A percentile compares a stretch with the other conserved stretches of the same genome.
Evolutionary conservation across 1,139 yeast genomes (phyloP).

Genomic region (Diutina scorzettiae): DNA sequence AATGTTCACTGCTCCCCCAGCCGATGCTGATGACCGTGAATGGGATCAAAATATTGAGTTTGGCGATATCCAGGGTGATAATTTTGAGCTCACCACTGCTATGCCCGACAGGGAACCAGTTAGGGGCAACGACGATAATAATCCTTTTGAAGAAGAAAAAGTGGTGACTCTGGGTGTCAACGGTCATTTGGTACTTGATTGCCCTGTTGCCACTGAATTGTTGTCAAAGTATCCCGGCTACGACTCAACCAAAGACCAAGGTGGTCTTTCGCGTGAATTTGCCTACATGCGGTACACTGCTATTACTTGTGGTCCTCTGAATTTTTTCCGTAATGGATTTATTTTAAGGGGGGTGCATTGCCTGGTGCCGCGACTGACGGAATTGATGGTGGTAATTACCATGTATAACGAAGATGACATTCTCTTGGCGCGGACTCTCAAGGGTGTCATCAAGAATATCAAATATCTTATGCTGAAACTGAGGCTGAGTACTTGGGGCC

Average conservation of each 20-base stretch:
- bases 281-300: constrained; percentile 40
- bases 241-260: constrained; percentile 21
- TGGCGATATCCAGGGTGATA: constrained; percentile 3
- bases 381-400: constrained; percentile 34
- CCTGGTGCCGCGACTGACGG: constrained; percentile 34
- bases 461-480: constrained; percentile 34
- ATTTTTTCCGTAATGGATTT: constrained; percentile 33
- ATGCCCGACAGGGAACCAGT: constrained; percentile 2
- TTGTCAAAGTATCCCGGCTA: constrained; percentile 34
- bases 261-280: constrained; percentile 34
- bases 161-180: constrained; percentile 11
- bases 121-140: background rate
- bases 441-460: constrained; percentile 37
- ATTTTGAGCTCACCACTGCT: constrained; percentile 3
- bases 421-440: constrained; percentile 32
- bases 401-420: constrained; percentile 41
- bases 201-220: constrained; percentile 38
- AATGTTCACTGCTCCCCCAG: background rate
- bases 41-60: constrained; percentile 4
- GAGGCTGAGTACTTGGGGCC: constrained; percentile 34
- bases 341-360: constrained; percentile 35
- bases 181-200: constrained; percentile 38
- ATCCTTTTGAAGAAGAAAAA: constrained; percentile 2
- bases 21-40: background rate
- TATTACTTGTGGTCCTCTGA: constrained; percentile 39